These are phyloP conservation scores for Trichoderma breve DNA, from an alignment of 2,329 filamentous ascomycete species.

Conservation along the genomic window DNA sequence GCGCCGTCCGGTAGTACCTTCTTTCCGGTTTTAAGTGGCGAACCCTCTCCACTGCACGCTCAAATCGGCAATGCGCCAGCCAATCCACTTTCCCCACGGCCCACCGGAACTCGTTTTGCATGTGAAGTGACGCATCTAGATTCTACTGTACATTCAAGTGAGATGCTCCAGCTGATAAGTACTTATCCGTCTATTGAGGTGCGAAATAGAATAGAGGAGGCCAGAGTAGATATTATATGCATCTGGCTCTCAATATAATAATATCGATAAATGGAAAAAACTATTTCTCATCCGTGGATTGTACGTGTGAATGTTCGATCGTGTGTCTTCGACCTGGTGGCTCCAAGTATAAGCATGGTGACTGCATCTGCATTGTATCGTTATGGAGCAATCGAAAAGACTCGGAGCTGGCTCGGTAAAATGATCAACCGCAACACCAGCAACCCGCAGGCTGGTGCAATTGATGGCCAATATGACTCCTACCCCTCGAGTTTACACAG, in stretches of 20 bases:
- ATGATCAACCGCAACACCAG: background rate
- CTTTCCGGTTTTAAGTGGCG: background rate
- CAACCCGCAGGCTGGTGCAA: background rate
- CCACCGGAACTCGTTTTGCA: constrained; percentile 17
- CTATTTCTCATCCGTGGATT: background rate
- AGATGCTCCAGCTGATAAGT: background rate
- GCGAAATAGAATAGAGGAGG: background rate
- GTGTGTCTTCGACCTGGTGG: background rate
- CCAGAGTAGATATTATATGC: background rate
- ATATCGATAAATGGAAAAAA: background rate
- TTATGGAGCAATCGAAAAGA: background rate
- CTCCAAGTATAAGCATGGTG: background rate
- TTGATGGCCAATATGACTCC: background rate
- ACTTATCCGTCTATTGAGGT: background rate
- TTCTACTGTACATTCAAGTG: background rate
- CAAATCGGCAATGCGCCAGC: constrained; percentile 15
- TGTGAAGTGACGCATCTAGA: constrained; percentile 17
- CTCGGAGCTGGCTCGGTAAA: background rate
- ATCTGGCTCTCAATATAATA: background rate
- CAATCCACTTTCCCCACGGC: constrained; percentile 15
- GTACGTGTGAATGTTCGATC: background rate
- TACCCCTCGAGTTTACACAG: background rate
- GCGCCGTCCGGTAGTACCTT: background rate
- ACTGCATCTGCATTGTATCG: background rate
- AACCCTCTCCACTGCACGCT: background rate